Evolutionary conservation across 495 filamentous ascomycete genomes (phyloP), one percentile per base, ranked within the genome.

Genomic region (Aspergillus haitiensis): DNA sequence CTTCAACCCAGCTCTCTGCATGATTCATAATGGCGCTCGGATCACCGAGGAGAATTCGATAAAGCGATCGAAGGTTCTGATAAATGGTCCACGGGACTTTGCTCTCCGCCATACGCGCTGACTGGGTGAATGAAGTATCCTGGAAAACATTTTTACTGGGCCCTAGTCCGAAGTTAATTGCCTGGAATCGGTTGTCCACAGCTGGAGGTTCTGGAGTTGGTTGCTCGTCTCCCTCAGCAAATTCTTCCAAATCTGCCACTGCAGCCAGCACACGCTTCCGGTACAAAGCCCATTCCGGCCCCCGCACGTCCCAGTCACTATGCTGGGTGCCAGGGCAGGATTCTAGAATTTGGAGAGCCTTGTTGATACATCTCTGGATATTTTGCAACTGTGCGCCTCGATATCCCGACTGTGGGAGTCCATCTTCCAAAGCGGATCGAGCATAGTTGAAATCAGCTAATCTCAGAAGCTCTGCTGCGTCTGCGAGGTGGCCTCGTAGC

Each of bases 81-180:
- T 93, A 96, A 15, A 97, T 85, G 8, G 85, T 82, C 89, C 88
- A 95, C 0, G 93, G 92, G 18, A 97, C 86, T 56, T 83, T 84
- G 66, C 89, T 92, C 70, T 89, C 88, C 0, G 90, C 91, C 72
- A 86, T 86, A 39, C 88, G 82, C 49, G 87, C 86, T 32, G 88
- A 81, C 55, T 84, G 82, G 16, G 81, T 82, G 54, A 87, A 79
- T 7, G 78, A 78, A 18, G 58, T 31, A 6, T 51, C 58, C n/a
- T 60, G 58, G n/a, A 18, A 16, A 71, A 55, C 7, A 64, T 53
- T 44, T 42, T 67, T 56, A 56, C 69, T 73, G 2, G 71, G 62
- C 0, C 69, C 71, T 33, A 82, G 63, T n/a, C 80, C 82, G 63
- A 87, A 87, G 47, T 83, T 81, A 34, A 80, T 70, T 1, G 81